These are phyloP conservation scores for Lichtheimia hyalospora DNA, from an alignment of 371 early-diverging fungal species.

Conservation along the genomic window DNA sequence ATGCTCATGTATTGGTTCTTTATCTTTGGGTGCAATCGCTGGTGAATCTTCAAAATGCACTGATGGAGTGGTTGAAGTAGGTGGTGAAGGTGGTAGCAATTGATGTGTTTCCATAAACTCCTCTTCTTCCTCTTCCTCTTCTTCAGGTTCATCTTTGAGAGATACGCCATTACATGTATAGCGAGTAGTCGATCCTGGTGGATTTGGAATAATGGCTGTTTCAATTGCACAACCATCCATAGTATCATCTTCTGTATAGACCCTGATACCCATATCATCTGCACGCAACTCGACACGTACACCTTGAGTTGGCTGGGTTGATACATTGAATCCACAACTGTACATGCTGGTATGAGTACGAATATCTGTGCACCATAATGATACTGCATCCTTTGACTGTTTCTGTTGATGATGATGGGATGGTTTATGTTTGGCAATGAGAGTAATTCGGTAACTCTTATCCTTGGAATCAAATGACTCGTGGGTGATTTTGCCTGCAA, in stretches of 20 bases:
- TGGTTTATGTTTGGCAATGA: constrained; percentile 42
- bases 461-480: constrained; percentile 32
- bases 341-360: constrained; percentile 39
- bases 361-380: constrained; percentile 43
- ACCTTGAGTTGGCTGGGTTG: constrained; percentile 15
- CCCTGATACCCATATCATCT: constrained; percentile 37
- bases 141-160: constrained; percentile 5
- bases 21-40: too few species aligned
- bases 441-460: constrained; percentile 27
- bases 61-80: background rate
- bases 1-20: too few species aligned
- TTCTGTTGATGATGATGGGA: constrained; percentile 18
- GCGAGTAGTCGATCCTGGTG: constrained; percentile 16
- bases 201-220: constrained; percentile 21
- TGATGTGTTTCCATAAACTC: background rate
- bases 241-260: constrained; percentile 29
- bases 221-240: constrained; percentile 33
- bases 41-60: too few species aligned
- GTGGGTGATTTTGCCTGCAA: constrained; percentile 37
- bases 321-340: constrained; percentile 28
- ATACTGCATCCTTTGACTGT: background rate
- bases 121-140: background rate
- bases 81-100: background rate
- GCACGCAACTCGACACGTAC: constrained; percentile 32
- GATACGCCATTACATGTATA: constrained; percentile 12